Evolutionary conservation across 495 filamentous ascomycete genomes (phyloP).

Genomic region (Neurospora sp.): DNA sequence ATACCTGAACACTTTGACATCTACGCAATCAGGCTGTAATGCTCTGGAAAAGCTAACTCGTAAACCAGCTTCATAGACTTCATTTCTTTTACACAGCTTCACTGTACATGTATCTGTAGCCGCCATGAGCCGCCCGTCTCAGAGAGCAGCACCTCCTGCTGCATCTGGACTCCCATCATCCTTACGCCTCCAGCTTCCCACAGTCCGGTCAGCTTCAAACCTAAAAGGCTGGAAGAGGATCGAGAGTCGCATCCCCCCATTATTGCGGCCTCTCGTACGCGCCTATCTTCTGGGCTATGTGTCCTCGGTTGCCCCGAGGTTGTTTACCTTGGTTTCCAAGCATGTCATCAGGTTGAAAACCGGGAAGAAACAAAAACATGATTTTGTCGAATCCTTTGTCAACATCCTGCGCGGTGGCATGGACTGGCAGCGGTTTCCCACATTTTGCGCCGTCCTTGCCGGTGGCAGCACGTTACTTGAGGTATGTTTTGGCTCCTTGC

Average conservation of each 20-base stretch:
- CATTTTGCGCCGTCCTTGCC: slow-evolving; percentile 68
- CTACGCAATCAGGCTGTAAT: not conserved
- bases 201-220: slow-evolving; percentile 1
- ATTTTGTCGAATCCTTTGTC: slow-evolving; percentile 30
- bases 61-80: not conserved
- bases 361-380: slow-evolving; percentile 30
- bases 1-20: not conserved
- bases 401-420: slow-evolving; percentile 37
- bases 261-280: slow-evolving; percentile 51
- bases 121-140: not conserved
- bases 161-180: not conserved
- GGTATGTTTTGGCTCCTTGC: slow-evolving; percentile 23
- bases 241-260: slow-evolving; percentile 28
- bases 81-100: not conserved
- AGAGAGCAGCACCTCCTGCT: not conserved
- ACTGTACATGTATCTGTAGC: not conserved
- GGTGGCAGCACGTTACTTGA: slow-evolving; percentile 71
- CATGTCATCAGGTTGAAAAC: slow-evolving; percentile 25
- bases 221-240: slow-evolving; percentile 15
- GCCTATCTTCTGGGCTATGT: slow-evolving; percentile 71
- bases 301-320: slow-evolving; percentile 55
- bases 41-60: not conserved
- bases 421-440: slow-evolving; percentile 57
- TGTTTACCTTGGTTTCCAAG: slow-evolving; percentile 47
- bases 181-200: not conserved